Conservation (phyloP, 805 yeast species). For the Schizosaccharomyces pombe region ASM294v3 CU329670.1:4500501-4501000, state of each 20-base stretch:
- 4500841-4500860: constrained; percentile 70
- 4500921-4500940: constrained; percentile 41
- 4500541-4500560: too few relatives aligned
- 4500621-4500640: too few relatives aligned
- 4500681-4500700: not conserved
- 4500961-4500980: not conserved
- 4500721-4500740: not conserved
- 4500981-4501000: not conserved
- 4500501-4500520: too few relatives aligned
- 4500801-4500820: constrained; percentile 40
- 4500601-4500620: too few relatives aligned
- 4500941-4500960: constrained; percentile 65
- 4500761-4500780: not conserved
- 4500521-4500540: too few relatives aligned
- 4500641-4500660: not conserved
- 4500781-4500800: constrained; percentile 54
- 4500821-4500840: constrained; percentile 66
- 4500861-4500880: constrained; percentile 28
- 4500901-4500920: constrained; percentile 34
- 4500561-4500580: too few relatives aligned
- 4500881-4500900: constrained; percentile 51
- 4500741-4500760: not conserved
- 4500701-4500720: not conserved
- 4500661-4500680: not conserved
- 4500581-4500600: not conserved